These are phyloP conservation scores for Glaciozyma martinii DNA, from an alignment of 768 basidiomycete species.

Conservation along the genomic window DNA sequence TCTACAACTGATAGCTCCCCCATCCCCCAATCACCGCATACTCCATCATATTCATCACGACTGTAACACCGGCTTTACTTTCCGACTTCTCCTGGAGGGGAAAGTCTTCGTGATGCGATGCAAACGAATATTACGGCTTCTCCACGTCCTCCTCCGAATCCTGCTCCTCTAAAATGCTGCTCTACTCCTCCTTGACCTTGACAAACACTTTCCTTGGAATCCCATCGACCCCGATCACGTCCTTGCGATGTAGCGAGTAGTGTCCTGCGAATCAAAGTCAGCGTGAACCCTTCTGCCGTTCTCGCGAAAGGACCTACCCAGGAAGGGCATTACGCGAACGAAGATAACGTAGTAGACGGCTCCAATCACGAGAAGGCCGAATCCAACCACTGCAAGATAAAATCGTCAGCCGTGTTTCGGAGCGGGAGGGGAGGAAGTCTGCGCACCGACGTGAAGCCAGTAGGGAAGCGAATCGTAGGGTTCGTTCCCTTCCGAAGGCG, in stretches of 20 bases:
- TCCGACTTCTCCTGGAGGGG: too few relatives aligned
- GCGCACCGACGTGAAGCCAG: slow-evolving; percentile 2
- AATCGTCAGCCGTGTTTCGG: too few relatives aligned
- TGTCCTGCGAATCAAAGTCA: neutral
- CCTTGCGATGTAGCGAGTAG: neutral
- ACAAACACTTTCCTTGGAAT: neutral
- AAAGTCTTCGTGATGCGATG: too few relatives aligned
- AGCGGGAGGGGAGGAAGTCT: too few relatives aligned
- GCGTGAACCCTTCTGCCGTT: neutral
- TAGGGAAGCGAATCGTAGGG: slow-evolving; percentile 14
- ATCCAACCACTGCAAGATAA: neutral
- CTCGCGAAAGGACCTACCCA: neutral
- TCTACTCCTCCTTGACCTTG: neutral
- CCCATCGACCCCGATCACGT: slow-evolving; percentile 2
- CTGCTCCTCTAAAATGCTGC: neutral
- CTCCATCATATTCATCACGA: too few relatives aligned
- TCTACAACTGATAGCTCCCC: neutral
- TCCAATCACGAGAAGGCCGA: neutral
- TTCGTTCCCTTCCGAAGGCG: slow-evolving; percentile 18
- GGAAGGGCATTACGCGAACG: slow-evolving; percentile 7
- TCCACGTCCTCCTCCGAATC: too few relatives aligned
- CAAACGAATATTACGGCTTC: too few relatives aligned
- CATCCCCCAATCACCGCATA: too few relatives aligned
- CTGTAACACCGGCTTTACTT: too few relatives aligned
- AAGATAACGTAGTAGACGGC: slow-evolving; percentile 12